Evolutionary conservation across 2,329 filamentous ascomycete genomes (phyloP), one percentile per base, ranked within the genome.

Genomic region (Xylaria sp.): DNA sequence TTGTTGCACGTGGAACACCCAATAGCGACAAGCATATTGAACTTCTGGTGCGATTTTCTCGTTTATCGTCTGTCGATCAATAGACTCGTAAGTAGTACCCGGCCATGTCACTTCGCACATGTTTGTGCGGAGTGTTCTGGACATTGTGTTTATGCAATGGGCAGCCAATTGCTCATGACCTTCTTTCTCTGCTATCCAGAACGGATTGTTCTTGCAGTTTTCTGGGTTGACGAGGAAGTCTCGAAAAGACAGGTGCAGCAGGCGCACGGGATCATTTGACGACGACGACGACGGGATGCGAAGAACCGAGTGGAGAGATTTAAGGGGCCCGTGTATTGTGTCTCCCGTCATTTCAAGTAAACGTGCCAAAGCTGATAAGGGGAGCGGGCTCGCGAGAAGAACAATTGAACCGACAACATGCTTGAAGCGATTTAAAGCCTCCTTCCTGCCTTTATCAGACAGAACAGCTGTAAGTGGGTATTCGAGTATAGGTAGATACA

Each of bases 1-100:
- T 51, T 59, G 50, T 10, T 63, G 11, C 8, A 34, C 5, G 44
- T 63, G 57, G n/a, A 55, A 48, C 13, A 63, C 42, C 63, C 57
- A 63, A n/a, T 63, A 54, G 34, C 53, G 61, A 44, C 63, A 61
- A 48, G 61, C 59, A 54, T 65, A 65, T 18, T 55, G 52, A 10
- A 63, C 48, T 61, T 59, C 54, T 7, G 55, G 57, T n/a, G 13
- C 19, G 18, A 65, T 16, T 10, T 39, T 58, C 2, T 54, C 11
- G 18, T 37, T 52, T 23, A 65, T 58, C 35, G 6, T 57, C 6
- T 55, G 34, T 2, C 18, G 9, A 48, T 54, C 30, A 35, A 60
- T 56, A 48, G 49, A 56, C 18, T 47, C 52, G 16, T 13, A 9
- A 59, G 18, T 1, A 9, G 58, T 52, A 8, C 56, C 60, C 7